Evolutionary conservation across 1,284 basidiomycete species (phyloP), one percentile per base, ranked within the genome.

Genomic region (Cryptococcus sp.): DNA sequence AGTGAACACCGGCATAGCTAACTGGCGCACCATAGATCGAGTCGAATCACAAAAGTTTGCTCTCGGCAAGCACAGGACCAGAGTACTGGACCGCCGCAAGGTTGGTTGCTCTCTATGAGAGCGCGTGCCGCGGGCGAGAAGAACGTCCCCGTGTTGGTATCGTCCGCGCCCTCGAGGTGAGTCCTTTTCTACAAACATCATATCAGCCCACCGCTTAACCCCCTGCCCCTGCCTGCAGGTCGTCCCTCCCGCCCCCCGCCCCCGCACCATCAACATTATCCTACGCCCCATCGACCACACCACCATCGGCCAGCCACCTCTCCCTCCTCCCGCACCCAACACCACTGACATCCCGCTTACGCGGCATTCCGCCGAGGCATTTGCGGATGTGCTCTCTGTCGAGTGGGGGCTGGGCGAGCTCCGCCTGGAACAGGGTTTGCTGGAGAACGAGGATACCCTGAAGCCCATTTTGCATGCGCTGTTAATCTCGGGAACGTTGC

Each of bases 401-500:
- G 90, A 94, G 72, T 95, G 91, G 87, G 91, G 90, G 0, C 79
- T 95, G 20, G 81, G 86, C 38, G 91, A 90, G 65, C 77, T 94
- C 23, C 85, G 87, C 0, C 82, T 94, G 56, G 85, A 88, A 54
- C 86, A 63, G 12, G 91, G 76, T 87, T 88, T 73, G 83, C 86
- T 76, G 75, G 95, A 76, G 44, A 86, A 89, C 57, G 90, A 95
- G 52, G 81, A 83, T 56, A 89, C 83, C 45, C 74, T 98, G 54
- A 96, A 96, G 78, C 89, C 90, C 0, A 85, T 98, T 18, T 80
- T 98, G 0, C 94, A 97, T 71, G 85, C 92, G 0, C 82, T 98
- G 1, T 83, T 97, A 52, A 88, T 97, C 47, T 88, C 89, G 18
- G 84, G 85, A 20, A 85, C 86, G 0, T 80, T 98, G 33, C 87